Evolutionary conservation across 169 alveolate genomes (phyloP), one percentile per base, ranked within the genome.

Genomic region (Plasmodium ovale): DNA sequence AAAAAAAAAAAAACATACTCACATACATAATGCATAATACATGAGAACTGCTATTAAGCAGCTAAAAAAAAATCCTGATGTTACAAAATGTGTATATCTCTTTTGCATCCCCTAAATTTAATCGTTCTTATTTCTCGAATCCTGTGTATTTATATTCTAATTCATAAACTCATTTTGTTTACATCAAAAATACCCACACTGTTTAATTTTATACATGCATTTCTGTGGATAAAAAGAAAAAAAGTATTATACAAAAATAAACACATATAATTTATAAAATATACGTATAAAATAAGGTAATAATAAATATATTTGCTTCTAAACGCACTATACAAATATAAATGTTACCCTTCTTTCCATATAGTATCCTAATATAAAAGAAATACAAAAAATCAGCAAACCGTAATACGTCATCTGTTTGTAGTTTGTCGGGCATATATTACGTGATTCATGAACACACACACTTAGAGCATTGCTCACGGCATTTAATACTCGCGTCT

Each of bases 401-500:
- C 72, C 72, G 42, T 62, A 27, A 27, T 62, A 21, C 1, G 42
- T 25, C 23, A 23, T 62, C 21, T 62, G 23, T 25, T 9, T 62
- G 72, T 62, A 62, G 27, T 62, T n/a, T 62, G 12, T 27, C 51
- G 51, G 53, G 12, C 39, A 62, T 62, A 62, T 62, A 62, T 27
- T 27, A 23, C 19, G 53, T 35, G 31, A 19, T 62, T 27, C 72
- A 9, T 62, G 53, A 25, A 9, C 51, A 62, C 39, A 62, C 51
- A 27, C 25, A 62, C 6, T 62, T 27, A 62, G 72, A 62, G 51
- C 72, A 23, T 27, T 62, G n/a, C 53, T 27, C 47, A 62, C 39
- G 16, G 72, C 72, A 1, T 25, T 62, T 62, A 62, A 62, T 62
- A 27, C 0, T 16, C 19, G 47, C 54, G 72, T 62, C 72, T 19